Evolutionary conservation across 352 stramenopile species (phyloP).

Genomic region (Vaucheria bursata): DNA sequence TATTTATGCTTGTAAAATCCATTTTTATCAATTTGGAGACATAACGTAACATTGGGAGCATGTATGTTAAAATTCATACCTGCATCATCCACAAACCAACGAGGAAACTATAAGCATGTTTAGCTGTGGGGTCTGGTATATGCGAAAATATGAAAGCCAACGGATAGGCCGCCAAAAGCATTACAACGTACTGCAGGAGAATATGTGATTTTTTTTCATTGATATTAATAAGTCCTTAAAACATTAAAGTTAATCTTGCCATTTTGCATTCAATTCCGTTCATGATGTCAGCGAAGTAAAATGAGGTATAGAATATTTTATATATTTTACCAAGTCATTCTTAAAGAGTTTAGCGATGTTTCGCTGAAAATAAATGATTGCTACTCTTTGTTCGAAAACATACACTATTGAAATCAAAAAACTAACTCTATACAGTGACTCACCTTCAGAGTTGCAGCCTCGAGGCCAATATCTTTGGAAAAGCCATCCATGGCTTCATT

Average conservation of each 20-base stretch:
- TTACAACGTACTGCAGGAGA: slow-evolving; percentile 67
- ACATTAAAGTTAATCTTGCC: too few species aligned
- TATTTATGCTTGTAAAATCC: too few species aligned
- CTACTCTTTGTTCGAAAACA: neutral
- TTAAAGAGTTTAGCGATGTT: neutral
- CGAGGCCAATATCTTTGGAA: slow-evolving; percentile 22
- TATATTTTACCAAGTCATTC: neutral
- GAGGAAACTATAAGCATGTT: slow-evolving; percentile 81
- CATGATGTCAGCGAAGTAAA: too few species aligned
- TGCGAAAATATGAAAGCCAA: slow-evolving; percentile 74
- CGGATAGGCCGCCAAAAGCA: slow-evolving; percentile 84
- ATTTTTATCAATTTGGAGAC: too few species aligned
- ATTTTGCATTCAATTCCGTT: too few species aligned
- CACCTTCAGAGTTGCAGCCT: slow-evolving; percentile 37
- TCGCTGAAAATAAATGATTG: neutral
- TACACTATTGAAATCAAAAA: neutral
- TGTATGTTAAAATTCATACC: too few species aligned
- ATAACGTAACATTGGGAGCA: too few species aligned
- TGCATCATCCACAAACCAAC: slow-evolving; percentile 82
- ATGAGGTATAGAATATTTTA: too few species aligned
- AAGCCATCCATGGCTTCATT: slow-evolving; percentile 25
- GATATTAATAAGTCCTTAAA: too few species aligned
- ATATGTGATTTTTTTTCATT: neutral
- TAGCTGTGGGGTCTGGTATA: slow-evolving; percentile 66
- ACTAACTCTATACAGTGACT: neutral